These are phyloP conservation scores for Coemansia asiatica DNA, from an alignment of 192 early-diverging fungal species.

Conservation along the genomic window DNA sequence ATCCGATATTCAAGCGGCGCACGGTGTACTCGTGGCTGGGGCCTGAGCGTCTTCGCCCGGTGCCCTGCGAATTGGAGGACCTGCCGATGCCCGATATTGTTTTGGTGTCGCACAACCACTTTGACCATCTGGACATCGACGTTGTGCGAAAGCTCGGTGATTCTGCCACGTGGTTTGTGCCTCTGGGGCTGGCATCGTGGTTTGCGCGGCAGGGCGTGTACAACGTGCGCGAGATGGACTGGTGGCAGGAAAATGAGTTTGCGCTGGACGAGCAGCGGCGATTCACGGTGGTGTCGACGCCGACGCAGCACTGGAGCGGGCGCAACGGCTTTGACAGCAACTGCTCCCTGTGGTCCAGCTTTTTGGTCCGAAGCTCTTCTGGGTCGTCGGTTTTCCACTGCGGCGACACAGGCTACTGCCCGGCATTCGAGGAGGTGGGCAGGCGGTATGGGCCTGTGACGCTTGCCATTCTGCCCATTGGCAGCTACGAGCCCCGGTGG, in stretches of 20 bases:
- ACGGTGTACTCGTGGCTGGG: conserved; percentile 69
- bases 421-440: conserved; percentile 83
- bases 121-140: conserved; percentile 78
- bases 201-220: conserved; percentile 59
- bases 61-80: conserved; percentile 67
- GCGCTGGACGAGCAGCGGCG: conserved; percentile 2
- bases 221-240: conserved; percentile 71
- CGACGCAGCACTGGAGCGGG: conserved; percentile 67
- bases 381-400: conserved; percentile 35
- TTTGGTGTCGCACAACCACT: conserved; percentile 86
- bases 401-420: conserved; percentile 88
- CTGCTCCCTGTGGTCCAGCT: conserved; percentile 79
- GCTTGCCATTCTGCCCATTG: conserved; percentile 79
- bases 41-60: conserved; percentile 66
- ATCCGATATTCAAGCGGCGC: conserved; percentile 74
- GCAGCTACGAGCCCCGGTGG: conserved; percentile 80
- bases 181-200: conserved; percentile 73
- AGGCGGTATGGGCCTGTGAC: conserved; percentile 68
- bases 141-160: conserved; percentile 64
- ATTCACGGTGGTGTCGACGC: conserved; percentile 33
- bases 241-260: conserved; percentile 65
- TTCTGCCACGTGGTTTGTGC: conserved; percentile 68
- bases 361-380: conserved; percentile 53
- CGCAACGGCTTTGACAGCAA: conserved; percentile 68
- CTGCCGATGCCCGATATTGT: conserved; percentile 74